Evolutionary conservation across 257 asterid genomes (phyloP).

Genomic region (Prunella vulgaris): DNA sequence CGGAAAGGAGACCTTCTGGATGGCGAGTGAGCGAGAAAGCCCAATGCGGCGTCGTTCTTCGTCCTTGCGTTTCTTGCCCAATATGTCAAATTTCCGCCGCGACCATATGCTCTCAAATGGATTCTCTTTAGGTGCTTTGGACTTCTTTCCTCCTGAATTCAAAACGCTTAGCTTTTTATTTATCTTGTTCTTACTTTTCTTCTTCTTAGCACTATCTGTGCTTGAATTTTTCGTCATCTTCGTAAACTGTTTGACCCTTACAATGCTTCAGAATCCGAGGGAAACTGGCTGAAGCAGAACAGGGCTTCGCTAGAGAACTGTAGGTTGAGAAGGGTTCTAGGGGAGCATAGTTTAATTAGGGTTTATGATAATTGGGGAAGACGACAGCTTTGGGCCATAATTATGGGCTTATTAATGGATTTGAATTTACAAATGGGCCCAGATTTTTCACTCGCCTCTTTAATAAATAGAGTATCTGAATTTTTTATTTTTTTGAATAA

Average conservation of each 20-base stretch:
- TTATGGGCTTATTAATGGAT: constrained; percentile 3
- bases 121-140: constrained; percentile 49
- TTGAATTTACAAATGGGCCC: not conserved
- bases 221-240: constrained; percentile 58
- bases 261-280: not conserved
- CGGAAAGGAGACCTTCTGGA: constrained; percentile 55
- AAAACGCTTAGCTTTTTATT: constrained; percentile 46
- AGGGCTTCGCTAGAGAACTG: not conserved
- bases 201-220: constrained; percentile 34
- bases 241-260: not conserved
- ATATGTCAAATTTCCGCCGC: constrained; percentile 68
- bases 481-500: too few species aligned
- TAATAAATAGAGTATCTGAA: too few species aligned
- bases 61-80: constrained; percentile 84
- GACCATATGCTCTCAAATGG: constrained; percentile 93
- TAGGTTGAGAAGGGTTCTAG: constrained; percentile 23
- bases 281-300: not conserved
- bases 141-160: constrained; percentile 57
- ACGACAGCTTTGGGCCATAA: not conserved
- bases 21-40: constrained; percentile 75
- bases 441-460: too few species aligned
- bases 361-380: constrained; percentile 21
- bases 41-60: constrained; percentile 86
- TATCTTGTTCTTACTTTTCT: constrained; percentile 52
- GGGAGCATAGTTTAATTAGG: constrained; percentile 15